These are phyloP conservation scores for Bromus sterilis DNA, from an alignment of 176 grass and related monocot genomes.

Conservation along the genomic window DNA sequence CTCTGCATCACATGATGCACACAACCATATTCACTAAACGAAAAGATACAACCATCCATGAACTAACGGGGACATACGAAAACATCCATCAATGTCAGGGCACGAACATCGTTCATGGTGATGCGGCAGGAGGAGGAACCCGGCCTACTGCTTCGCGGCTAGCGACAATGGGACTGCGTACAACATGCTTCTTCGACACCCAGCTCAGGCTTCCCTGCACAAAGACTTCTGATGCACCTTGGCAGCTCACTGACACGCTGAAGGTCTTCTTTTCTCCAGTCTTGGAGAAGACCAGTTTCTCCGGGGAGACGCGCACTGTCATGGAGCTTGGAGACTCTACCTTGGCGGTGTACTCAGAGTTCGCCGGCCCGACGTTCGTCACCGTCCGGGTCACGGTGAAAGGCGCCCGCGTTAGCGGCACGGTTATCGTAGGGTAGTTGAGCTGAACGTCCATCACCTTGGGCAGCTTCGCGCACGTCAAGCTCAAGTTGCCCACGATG, in stretches of 20 bases:
- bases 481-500: not conserved
- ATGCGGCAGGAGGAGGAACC: not conserved
- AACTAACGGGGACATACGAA: not conserved
- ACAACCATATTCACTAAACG: too few relatives aligned
- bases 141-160: not conserved
- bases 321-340: not conserved
- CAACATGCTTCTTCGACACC: not conserved
- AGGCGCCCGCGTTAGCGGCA: not conserved
- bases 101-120: not conserved
- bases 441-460: not conserved
- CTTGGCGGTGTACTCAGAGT: not conserved
- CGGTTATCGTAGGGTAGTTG: conserved; percentile 33
- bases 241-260: conserved; percentile 7
- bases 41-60: too few relatives aligned
- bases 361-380: conserved; percentile 8
- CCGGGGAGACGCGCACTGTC: not conserved
- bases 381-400: conserved; percentile 16
- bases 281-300: conserved; percentile 2
- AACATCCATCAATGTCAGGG: not conserved
- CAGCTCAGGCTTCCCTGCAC: not conserved
- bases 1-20: too few relatives aligned
- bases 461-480: not conserved
- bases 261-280: conserved; percentile 9
- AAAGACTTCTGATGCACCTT: too few relatives aligned
- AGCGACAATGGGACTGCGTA: not conserved